A percentile compares a stretch with the other conserved stretches of the same genome.
Evolutionary conservation across 768 basidiomycete genomes (phyloP).

Genomic region (Pisolithus sp.): DNA sequence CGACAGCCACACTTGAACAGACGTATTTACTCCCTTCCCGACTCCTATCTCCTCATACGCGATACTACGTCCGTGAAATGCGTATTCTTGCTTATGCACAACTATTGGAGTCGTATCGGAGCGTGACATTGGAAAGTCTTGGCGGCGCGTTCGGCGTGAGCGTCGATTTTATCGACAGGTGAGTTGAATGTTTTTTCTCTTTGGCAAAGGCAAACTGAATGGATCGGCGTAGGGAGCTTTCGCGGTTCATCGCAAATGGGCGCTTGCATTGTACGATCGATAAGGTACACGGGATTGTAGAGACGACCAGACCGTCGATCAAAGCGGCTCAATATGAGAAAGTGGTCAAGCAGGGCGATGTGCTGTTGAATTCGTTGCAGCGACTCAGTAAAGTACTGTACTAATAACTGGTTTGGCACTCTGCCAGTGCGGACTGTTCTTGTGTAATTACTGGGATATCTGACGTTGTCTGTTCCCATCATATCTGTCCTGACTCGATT

Average conservation of each 20-base stretch:
- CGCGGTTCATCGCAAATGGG: constrained; percentile 84
- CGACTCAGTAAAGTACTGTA: constrained; percentile 85
- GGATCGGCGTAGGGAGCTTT: constrained; percentile 60
- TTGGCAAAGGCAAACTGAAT: not conserved
- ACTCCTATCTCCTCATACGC: constrained; percentile 76
- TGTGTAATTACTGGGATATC: too few species aligned
- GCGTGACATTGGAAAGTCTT: constrained; percentile 83
- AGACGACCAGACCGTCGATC: constrained; percentile 72
- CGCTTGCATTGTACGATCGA: constrained; percentile 87
- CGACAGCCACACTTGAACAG: constrained; percentile 79
- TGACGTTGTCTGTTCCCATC: not conserved
- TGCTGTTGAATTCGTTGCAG: constrained; percentile 82
- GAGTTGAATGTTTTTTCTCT: constrained; percentile 22
- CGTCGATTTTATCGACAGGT: constrained; percentile 82
- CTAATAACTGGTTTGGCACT: constrained; percentile 19
- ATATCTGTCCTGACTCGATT: not conserved
- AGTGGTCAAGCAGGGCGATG: constrained; percentile 89
- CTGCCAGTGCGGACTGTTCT: too few species aligned
- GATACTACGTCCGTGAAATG: constrained; percentile 93
- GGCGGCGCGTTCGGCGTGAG: constrained; percentile 85
- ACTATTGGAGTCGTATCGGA: constrained; percentile 85
- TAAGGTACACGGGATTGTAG: constrained; percentile 90
- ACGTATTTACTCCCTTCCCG: constrained; percentile 83
- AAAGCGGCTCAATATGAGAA: constrained; percentile 89
- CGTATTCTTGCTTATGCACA: constrained; percentile 90